Base-by-base conservation (phyloP, 371 early-diverging fungal genomes). In the Mycotypha africana region DNA sequence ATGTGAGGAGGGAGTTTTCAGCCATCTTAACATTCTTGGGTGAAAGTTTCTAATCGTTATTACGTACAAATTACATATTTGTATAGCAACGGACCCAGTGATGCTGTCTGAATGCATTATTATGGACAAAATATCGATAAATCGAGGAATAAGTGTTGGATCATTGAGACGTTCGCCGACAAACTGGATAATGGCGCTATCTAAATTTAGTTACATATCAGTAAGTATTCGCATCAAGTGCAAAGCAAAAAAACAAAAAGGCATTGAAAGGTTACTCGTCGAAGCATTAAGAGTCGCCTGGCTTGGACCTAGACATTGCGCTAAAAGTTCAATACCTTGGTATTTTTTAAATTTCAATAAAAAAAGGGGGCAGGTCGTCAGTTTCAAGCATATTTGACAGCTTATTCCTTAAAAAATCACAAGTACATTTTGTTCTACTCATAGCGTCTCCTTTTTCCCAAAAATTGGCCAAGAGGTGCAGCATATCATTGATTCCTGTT, bases 281-380 rank as follows among this genome's bases (percentile, higher is more conserved):
- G 31, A 6, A 16, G 42, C 38, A 30, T 61, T 45, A 19, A 65
- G 38, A 9, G 49, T 31, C 8, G 51, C 39, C 28, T 53, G 56
- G 42, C 62, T 58, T 28, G 62, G 66, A 32, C 44, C 36, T 10
- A 62, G 51, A 12, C 61, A 45, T 47, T 61, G 62, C 2, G 62
- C 56, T 16, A 62, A 47, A 24, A 65, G 37, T 19, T 58, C 56
- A 19, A 56, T 41, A 42, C 66, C 66, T 65, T n/a, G n/a, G n/a
- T n/a, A n/a, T n/a, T n/a, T n/a, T n/a, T n/a, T n/a, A n/a, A n/a
- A n/a, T n/a, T n/a, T n/a, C n/a, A n/a, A n/a, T n/a, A n/a, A n/a
- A n/a, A n/a, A n/a, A n/a, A n/a, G n/a, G n/a, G n/a, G n/a, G n/a
- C n/a, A n/a, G 23, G 5, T 43, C 30, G 30, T 8, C 9, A 9